Percentiles rank a stretch among this genome's conserved stretches.
These are phyloP conservation scores for Stemphylium beticola DNA, from an alignment of 2,329 filamentous ascomycete genomes.

Conservation along the genomic window DNA sequence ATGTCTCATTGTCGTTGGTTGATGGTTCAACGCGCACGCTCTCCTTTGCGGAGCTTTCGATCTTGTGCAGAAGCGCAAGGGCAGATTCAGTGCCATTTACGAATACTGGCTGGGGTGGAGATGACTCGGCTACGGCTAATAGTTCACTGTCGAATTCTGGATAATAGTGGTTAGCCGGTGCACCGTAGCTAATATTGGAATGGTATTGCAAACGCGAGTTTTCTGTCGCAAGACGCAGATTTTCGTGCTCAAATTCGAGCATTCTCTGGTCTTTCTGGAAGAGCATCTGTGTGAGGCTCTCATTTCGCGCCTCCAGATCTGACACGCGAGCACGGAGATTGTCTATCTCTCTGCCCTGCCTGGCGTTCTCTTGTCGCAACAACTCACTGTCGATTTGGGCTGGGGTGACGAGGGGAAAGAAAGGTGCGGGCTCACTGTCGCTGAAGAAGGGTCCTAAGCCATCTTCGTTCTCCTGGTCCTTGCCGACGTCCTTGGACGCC, in stretches of 20 bases:
- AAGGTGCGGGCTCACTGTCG: conserved; percentile 22
- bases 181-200: neutral
- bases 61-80: conserved; percentile 28
- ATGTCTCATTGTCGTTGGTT: conserved; percentile 1
- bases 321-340: conserved; percentile 11
- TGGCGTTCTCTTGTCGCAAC: conserved; percentile 1
- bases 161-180: conserved; percentile 17
- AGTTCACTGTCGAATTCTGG: conserved; percentile 30
- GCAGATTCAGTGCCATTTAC: conserved; percentile 26
- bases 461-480: conserved; percentile 17
- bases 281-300: conserved; percentile 7
- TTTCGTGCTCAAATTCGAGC: conserved; percentile 6
- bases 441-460: conserved; percentile 27
- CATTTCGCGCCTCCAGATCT: conserved; percentile 9
- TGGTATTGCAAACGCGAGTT: conserved; percentile 1
- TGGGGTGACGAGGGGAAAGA: neutral
- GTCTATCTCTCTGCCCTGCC: conserved; percentile 14
- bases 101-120: conserved; percentile 16
- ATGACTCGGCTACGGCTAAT: conserved; percentile 8
- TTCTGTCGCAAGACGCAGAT: neutral
- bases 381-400: neutral
- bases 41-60: conserved; percentile 25
- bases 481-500: conserved; percentile 15
- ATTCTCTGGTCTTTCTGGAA: conserved; percentile 7
- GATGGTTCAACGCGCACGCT: conserved; percentile 4